Percentiles rank a stretch among this genome's conserved stretches.
phyloP scores from a whole-genome alignment of 2,329 filamentous ascomycete genomes.

The Mycosphaerella arachidis region DNA sequence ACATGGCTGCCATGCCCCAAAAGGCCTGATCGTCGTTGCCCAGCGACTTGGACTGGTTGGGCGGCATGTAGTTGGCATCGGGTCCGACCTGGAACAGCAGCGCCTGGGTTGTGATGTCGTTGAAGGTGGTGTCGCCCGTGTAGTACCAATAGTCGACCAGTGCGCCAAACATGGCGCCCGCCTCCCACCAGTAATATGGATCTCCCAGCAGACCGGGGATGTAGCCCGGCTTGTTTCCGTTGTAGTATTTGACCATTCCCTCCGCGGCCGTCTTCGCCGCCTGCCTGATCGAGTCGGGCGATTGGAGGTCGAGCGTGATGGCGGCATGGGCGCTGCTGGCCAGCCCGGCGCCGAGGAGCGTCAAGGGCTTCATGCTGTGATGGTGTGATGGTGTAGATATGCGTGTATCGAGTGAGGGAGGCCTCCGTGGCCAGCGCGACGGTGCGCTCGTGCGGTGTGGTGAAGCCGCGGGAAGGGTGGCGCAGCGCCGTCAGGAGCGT shows the following conservation, averaged over 20 bases:
- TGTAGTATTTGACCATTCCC: conserved; percentile 51
- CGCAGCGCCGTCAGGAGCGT: background rate
- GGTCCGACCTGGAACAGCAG: conserved; percentile 59
- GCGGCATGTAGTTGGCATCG: conserved; percentile 56
- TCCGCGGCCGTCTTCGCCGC: conserved; percentile 42
- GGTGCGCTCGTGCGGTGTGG: background rate
- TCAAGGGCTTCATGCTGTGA: conserved; percentile 16
- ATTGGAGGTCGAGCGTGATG: conserved; percentile 22
- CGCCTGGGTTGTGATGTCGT: conserved; percentile 54
- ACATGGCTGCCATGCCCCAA: conserved; percentile 55
- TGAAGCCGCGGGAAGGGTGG: background rate
- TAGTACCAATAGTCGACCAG: conserved; percentile 67
- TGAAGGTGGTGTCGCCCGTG: conserved; percentile 62
- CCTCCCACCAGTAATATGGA: conserved; percentile 74
- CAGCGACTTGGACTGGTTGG: conserved; percentile 35
- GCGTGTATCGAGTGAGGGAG: background rate
- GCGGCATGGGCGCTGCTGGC: conserved; percentile 19
- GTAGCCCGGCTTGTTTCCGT: conserved; percentile 48
- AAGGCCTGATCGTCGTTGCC: conserved; percentile 58
- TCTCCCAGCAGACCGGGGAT: conserved; percentile 54
- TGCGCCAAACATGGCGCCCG: conserved; percentile 58
- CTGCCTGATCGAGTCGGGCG: conserved; percentile 39
- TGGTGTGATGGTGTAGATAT: background rate
- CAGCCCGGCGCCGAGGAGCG: conserved; percentile 18
- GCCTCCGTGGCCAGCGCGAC: background rate